Conservation (phyloP, 2,329 filamentous ascomycete species). For the Clarireedia hainanense region DNA sequence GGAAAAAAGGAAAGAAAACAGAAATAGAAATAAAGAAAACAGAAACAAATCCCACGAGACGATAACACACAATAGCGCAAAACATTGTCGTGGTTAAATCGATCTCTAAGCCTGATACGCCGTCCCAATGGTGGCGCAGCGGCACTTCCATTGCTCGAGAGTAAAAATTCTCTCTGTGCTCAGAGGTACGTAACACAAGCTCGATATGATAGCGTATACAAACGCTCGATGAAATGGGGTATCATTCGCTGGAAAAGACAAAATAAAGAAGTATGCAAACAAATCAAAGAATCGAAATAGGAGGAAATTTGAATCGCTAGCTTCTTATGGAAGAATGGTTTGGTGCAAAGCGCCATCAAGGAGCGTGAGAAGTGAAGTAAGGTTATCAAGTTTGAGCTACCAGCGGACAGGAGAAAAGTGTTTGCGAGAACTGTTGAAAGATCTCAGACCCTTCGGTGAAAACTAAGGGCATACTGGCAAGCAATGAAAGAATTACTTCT, state of each 20-base stretch:
- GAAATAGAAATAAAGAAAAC: constrained; percentile 7
- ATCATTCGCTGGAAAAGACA: constrained; percentile 36
- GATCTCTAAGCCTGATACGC: constrained; percentile 38
- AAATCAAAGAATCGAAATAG: not conserved
- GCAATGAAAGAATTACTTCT: constrained; percentile 13
- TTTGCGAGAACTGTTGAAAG: constrained; percentile 20
- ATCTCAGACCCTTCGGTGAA: not conserved
- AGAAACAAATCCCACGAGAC: constrained; percentile 25
- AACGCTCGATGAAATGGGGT: constrained; percentile 42
- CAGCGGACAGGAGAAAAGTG: not conserved
- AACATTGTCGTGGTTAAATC: constrained; percentile 40
- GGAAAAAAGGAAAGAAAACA: not conserved
- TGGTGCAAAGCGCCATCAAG: not conserved
- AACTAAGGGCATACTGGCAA: not conserved
- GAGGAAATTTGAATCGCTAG: not conserved
- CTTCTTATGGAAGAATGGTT: not conserved
- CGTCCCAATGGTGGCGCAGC: constrained; percentile 41
- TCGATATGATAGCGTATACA: constrained; percentile 35
- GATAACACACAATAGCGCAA: constrained; percentile 40
- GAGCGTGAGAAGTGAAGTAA: not conserved
- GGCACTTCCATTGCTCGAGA: constrained; percentile 38
- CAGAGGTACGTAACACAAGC: not conserved
- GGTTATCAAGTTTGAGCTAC: constrained; percentile 14
- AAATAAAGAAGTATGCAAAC: not conserved
- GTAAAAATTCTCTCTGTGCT: not conserved